Conservation (phyloP, 2,329 filamentous ascomycete species). For the Coniella vitis region DNA sequence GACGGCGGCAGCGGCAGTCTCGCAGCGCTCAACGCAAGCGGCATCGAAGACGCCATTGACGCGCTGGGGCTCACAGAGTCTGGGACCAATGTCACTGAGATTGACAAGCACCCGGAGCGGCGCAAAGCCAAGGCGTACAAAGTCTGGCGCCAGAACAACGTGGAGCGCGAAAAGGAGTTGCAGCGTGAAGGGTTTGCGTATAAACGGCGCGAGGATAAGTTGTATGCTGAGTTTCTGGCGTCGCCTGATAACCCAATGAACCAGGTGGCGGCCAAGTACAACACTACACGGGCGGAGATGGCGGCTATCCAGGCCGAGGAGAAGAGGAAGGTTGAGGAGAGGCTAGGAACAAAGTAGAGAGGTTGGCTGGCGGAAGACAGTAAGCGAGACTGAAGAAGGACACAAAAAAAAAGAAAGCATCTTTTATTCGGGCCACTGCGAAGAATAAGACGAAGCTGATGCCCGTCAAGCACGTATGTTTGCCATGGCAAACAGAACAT, state of each 20-base stretch:
- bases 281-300: constrained; percentile 73
- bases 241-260: constrained; percentile 94
- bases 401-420: no score
- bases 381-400: no score
- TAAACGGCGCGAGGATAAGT: constrained; percentile 33
- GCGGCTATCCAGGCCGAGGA: constrained; percentile 58
- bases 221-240: constrained; percentile 90
- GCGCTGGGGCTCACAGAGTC: constrained; percentile 62
- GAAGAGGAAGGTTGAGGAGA: constrained; percentile 66
- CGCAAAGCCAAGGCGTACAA: constrained; percentile 81
- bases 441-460: no score
- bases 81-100: constrained; percentile 47
- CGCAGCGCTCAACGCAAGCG: constrained; percentile 66
- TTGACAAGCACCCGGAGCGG: constrained; percentile 85
- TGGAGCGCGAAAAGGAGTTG: constrained; percentile 72
- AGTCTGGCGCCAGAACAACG: constrained; percentile 70
- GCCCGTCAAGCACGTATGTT: no score
- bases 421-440: no score
- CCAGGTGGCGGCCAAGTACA: constrained; percentile 70
- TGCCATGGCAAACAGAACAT: no score
- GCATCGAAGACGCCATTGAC: constrained; percentile 91
- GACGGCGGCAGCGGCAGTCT: constrained; percentile 48
- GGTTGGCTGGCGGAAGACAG: not conserved
- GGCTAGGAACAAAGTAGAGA: constrained; percentile 40
- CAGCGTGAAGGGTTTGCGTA: constrained; percentile 42